These are phyloP conservation scores for Cryptosporidium tyzzeri DNA, from an alignment of 169 alveolate genomes.

Conservation along the genomic window DNA sequence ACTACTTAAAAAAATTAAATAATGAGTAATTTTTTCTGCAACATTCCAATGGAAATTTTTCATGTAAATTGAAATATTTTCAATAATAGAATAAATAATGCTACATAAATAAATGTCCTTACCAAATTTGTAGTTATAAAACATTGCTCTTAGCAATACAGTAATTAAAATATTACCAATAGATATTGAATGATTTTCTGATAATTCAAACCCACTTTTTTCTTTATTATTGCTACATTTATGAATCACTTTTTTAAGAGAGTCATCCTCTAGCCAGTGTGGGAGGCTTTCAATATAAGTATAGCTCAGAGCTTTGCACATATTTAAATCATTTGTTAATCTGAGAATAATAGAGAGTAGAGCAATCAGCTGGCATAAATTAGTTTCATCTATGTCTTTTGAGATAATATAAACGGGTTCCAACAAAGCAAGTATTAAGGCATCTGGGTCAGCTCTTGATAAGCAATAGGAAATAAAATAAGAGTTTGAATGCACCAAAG, in stretches of 20 bases:
- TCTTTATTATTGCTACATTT: not conserved
- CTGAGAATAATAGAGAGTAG: slow-evolving; percentile 27
- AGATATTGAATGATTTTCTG: slow-evolving; percentile 9
- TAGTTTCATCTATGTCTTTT: not conserved
- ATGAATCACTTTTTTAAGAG: slow-evolving; percentile 19
- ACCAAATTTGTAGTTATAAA: slow-evolving; percentile 24
- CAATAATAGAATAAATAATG: slow-evolving; percentile 8
- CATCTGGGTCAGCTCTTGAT: slow-evolving; percentile 47
- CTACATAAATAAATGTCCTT: slow-evolving; percentile 33
- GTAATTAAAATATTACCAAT: slow-evolving; percentile 32
- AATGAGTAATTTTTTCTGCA: slow-evolving; percentile 47
- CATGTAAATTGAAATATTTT: slow-evolving; percentile 29
- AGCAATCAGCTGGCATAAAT: not conserved
- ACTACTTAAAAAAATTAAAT: slow-evolving; percentile 23
- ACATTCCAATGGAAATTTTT: slow-evolving; percentile 55
- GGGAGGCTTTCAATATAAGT: slow-evolving; percentile 53
- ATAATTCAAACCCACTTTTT: not conserved
- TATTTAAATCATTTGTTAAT: slow-evolving; percentile 37
- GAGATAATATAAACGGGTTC: slow-evolving; percentile 40
- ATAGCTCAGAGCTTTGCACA: slow-evolving; percentile 18
- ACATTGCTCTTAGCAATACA: slow-evolving; percentile 24
- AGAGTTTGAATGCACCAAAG: slow-evolving; percentile 50
- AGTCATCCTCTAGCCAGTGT: slow-evolving; percentile 29
- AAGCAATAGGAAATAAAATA: slow-evolving; percentile 46
- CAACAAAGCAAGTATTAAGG: slow-evolving; percentile 18